phyloP scores from a whole-genome alignment of 1,284 basidiomycete genomes.

The Marasmius fiardii region DNA sequence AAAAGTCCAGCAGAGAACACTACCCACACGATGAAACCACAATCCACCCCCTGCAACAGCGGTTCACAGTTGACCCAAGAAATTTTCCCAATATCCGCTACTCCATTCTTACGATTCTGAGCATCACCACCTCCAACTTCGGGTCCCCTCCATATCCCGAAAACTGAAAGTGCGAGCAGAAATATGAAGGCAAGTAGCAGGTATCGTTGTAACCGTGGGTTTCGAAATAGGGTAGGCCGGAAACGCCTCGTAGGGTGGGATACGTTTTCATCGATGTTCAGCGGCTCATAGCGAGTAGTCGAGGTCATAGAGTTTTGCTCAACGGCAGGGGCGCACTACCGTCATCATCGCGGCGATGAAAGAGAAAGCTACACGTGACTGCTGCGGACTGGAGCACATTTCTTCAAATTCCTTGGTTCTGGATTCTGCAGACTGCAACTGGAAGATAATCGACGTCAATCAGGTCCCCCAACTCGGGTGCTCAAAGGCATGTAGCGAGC shows the following conservation, averaged over 20 bases:
- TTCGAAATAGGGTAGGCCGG: not conserved
- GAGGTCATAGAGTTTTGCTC: no score
- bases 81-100: conserved; percentile 1
- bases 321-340: no score
- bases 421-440: no score
- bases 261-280: not conserved
- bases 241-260: not conserved
- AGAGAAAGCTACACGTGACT: no score
- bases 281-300: not conserved
- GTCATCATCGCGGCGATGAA: no score
- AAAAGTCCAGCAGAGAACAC: not conserved
- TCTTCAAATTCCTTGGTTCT: no score
- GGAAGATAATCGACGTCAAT: no score
- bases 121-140: not conserved
- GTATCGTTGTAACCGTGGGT: not conserved
- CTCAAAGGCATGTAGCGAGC: no score
- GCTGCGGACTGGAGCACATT: no score
- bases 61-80: conserved; percentile 9
- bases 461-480: no score
- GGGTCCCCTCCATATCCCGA: not conserved
- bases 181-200: not conserved
- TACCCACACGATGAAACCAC: conserved; percentile 9
- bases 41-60: conserved; percentile 9
- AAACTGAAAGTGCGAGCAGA: not conserved
- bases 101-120: no score